Percentiles rank a stretch among this genome's conserved stretches.
phyloP scores from a whole-genome alignment of 805 yeast species.

The Isabelozyma rhagii region DNA sequence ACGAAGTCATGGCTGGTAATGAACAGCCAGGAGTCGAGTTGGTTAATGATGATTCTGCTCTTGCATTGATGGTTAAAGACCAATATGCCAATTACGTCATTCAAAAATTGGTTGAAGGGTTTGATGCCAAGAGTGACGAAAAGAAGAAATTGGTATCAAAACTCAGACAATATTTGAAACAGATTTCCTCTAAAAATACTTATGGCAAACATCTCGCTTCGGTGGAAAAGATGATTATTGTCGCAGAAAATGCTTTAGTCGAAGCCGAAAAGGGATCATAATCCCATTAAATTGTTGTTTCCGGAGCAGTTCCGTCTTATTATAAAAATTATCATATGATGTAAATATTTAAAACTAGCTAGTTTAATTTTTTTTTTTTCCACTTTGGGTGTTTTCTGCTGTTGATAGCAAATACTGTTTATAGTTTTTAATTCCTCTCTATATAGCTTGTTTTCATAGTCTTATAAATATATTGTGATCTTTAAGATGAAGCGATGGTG shows the following conservation, averaged over 20 bases:
- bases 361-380: background rate
- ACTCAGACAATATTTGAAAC: slow-evolving; percentile 76
- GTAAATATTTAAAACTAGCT: background rate
- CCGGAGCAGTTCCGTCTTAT: background rate
- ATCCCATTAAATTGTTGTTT: no score
- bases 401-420: background rate
- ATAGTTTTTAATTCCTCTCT: background rate
- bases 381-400: background rate
- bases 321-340: background rate
- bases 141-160: slow-evolving; percentile 67
- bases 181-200: slow-evolving; percentile 58
- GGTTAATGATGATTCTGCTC: slow-evolving; percentile 63
- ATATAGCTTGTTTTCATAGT: background rate
- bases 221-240: slow-evolving; percentile 66
- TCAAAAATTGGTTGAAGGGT: slow-evolving; percentile 85
- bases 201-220: slow-evolving; percentile 83
- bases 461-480: background rate
- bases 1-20: slow-evolving; percentile 57
- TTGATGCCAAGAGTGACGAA: slow-evolving; percentile 58
- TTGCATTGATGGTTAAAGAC: slow-evolving; percentile 93
- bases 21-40: slow-evolving; percentile 44
- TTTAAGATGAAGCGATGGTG: background rate
- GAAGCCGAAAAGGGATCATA: slow-evolving; percentile 29
- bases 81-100: slow-evolving; percentile 97
- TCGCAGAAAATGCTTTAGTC: slow-evolving; percentile 47